Conservation (phyloP, 73 alveolate species). For the Paramecium bursaria region DNA sequence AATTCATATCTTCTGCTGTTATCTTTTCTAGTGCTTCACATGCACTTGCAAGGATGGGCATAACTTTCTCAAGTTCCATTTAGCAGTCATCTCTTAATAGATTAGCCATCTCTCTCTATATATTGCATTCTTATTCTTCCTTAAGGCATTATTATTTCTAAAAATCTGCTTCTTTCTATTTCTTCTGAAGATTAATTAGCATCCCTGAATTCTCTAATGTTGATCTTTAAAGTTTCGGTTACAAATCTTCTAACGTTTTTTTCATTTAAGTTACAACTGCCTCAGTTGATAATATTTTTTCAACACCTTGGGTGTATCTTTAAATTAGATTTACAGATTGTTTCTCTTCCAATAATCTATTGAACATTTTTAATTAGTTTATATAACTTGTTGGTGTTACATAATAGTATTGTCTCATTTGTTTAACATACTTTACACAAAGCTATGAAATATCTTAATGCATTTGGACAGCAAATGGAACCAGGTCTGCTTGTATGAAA, state of each 20-base stretch:
- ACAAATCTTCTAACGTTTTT: slow-evolving; percentile 82
- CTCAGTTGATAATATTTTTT: slow-evolving; percentile 86
- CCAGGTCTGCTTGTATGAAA: slow-evolving; percentile 78
- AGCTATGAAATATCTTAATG: slow-evolving; percentile 92
- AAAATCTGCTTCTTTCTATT: slow-evolving; percentile 76
- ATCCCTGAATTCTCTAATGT: slow-evolving; percentile 74
- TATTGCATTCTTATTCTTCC: slow-evolving; percentile 71
- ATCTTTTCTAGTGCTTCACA: slow-evolving; percentile 92
- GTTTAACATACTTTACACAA: slow-evolving; percentile 85
- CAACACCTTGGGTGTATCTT: slow-evolving; percentile 89
- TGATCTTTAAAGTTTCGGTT: slow-evolving; percentile 86
- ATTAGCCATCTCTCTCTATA: slow-evolving; percentile 79
- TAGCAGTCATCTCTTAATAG: slow-evolving; percentile 82
- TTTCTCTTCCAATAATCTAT: slow-evolving; percentile 75
- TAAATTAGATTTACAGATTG: slow-evolving; percentile 63
- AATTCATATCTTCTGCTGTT: slow-evolving; percentile 91
- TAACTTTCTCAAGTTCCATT: slow-evolving; percentile 92
- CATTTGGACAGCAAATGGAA: slow-evolving; percentile 98
- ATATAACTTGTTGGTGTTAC: slow-evolving; percentile 99
- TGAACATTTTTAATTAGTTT: slow-evolving; percentile 95
- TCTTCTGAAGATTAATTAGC: slow-evolving; percentile 67
- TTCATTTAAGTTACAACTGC: slow-evolving; percentile 86
- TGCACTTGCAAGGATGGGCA: slow-evolving; percentile 98
- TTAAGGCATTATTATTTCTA: slow-evolving; percentile 68
- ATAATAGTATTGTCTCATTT: slow-evolving; percentile 95